Percentiles rank a stretch among this genome's conserved stretches.
Evolutionary conservation across 768 basidiomycete genomes (phyloP).

Genomic region (Guyanaporus albipodus): DNA sequence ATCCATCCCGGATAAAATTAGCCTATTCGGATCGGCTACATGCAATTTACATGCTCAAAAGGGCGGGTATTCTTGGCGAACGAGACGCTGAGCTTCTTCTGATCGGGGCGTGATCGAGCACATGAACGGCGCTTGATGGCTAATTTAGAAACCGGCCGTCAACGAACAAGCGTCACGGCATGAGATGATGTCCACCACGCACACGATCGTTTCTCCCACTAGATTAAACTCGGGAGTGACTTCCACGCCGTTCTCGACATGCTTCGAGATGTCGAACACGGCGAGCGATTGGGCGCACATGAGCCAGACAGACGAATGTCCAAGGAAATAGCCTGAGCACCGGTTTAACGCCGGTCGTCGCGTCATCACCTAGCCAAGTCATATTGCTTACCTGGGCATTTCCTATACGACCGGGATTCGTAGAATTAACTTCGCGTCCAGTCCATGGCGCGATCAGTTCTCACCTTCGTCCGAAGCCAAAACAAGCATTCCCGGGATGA

Average conservation of each 20-base stretch:
- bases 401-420: neutral
- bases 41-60: neutral
- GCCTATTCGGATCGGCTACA: neutral
- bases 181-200: neutral
- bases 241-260: conserved; percentile 38
- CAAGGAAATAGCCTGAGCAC: conserved; percentile 25
- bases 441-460: neutral
- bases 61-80: neutral
- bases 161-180: neutral
- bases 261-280: conserved; percentile 41
- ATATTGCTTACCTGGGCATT: conserved; percentile 11
- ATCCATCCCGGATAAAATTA: neutral
- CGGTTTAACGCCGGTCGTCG: no score
- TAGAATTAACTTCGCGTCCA: neutral
- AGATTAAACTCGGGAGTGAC: conserved; percentile 42
- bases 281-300: conserved; percentile 36
- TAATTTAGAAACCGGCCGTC: neutral
- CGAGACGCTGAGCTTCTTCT: neutral
- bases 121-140: conserved; percentile 13
- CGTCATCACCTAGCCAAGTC: neutral
- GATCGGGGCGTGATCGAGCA: conserved; percentile 13
- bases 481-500: conserved; percentile 12
- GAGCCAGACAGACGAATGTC: conserved; percentile 25
- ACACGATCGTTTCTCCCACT: conserved; percentile 12
- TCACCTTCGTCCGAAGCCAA: conserved; percentile 20